Percentiles rank a stretch among this genome's conserved stretches.
Evolutionary conservation across 768 basidiomycete genomes (phyloP).

Genomic region (Pleurotus sapidus): DNA sequence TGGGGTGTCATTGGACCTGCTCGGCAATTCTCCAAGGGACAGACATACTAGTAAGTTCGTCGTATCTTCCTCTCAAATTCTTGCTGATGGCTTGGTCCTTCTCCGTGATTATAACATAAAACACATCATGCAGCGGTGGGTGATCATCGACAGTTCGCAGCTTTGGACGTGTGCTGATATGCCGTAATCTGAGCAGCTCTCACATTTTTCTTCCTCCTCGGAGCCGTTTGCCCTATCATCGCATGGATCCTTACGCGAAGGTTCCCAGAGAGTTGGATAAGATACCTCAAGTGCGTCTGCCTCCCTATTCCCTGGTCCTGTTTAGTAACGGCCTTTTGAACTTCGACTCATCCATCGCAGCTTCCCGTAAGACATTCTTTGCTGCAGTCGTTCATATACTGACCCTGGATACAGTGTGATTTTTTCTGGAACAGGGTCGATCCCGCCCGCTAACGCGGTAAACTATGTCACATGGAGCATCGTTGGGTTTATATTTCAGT

Average conservation of each 20-base stretch:
- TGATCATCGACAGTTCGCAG: not conserved
- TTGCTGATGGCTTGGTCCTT: not conserved
- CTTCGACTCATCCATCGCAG: constrained; percentile 10
- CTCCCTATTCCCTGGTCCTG: not conserved
- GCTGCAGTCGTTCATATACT: not conserved
- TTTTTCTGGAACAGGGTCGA: constrained; percentile 56
- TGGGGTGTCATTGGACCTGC: constrained; percentile 83
- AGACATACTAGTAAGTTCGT: constrained; percentile 48
- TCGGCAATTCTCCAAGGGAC: constrained; percentile 65
- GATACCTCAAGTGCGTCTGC: constrained; percentile 57
- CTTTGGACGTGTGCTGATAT: not conserved
- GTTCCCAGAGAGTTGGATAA: constrained; percentile 63
- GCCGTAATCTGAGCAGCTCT: constrained; percentile 31
- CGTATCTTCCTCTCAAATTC: not conserved
- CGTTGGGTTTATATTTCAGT: constrained; percentile 66
- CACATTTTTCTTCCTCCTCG: constrained; percentile 76
- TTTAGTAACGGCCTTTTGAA: not conserved
- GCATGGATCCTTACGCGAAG: constrained; percentile 51
- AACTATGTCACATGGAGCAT: constrained; percentile 70
- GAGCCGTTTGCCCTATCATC: constrained; percentile 56
- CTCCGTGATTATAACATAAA: too few species aligned
- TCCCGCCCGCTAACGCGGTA: constrained; percentile 65
- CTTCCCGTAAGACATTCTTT: constrained; percentile 31
- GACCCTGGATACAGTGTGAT: constrained; percentile 28
- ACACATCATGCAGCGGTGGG: not conserved